phyloP scores from a whole-genome alignment of 2,329 filamentous ascomycete genomes.

The Colletotrichum cordylinicola region DNA sequence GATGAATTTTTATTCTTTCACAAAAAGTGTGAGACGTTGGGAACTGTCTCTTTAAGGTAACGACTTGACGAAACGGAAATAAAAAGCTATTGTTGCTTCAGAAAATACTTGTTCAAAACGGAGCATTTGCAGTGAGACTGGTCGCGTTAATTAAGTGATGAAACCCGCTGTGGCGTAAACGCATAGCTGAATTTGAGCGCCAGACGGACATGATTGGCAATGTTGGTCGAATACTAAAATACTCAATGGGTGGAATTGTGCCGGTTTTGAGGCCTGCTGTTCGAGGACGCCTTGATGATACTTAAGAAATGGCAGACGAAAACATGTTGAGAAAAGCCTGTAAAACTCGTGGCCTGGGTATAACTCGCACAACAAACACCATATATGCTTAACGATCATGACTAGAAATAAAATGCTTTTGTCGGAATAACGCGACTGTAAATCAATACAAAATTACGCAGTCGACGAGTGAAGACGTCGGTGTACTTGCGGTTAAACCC shows the following conservation, averaged over 20 bases:
- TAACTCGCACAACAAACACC: neutral
- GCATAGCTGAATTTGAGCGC: neutral
- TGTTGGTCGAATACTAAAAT: neutral
- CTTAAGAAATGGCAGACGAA: neutral
- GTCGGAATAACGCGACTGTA: neutral
- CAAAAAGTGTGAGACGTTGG: conserved; percentile 44
- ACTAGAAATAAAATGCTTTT: neutral
- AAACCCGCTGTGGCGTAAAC: neutral
- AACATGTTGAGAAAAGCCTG: neutral
- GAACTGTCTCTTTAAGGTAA: conserved; percentile 43
- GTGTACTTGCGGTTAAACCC: neutral
- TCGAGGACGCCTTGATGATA: neutral
- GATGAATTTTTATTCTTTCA: conserved; percentile 32
- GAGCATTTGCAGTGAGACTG: neutral
- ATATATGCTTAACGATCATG: neutral
- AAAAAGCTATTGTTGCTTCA: conserved; percentile 37
- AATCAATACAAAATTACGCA: neutral
- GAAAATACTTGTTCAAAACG: neutral
- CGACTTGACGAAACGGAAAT: conserved; percentile 42
- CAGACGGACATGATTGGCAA: neutral
- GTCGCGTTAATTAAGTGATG: neutral
- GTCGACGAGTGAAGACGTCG: neutral
- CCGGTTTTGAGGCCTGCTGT: neutral
- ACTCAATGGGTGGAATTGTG: neutral
- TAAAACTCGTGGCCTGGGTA: neutral